Evolutionary conservation across 2,329 filamentous ascomycete species (phyloP), one percentile per base, ranked within the genome.

Genomic region (Hypomyces rosellus): DNA sequence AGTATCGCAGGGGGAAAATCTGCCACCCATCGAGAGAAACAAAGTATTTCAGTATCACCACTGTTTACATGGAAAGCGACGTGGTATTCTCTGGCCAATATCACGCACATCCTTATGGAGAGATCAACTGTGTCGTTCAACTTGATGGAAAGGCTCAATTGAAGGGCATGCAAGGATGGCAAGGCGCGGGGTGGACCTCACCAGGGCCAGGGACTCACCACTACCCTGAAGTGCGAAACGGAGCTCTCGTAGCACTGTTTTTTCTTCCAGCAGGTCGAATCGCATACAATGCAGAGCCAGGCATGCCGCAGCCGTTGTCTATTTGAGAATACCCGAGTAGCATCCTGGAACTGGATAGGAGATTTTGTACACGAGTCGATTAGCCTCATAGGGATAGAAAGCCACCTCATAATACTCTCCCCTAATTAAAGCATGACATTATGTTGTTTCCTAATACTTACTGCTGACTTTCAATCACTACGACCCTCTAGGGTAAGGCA

Each of bases 211-310:
- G 77, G 0, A 80, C 77, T 25, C 77, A 81, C 62, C 77, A 81
- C 61, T 80, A 78, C 59, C 77, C 78, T 2, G 65, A 78, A 46
- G 75, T 75, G 13, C 64, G 76, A 12, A 69, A 69, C 4, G 77
- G 76, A 1, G 70, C 71, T 1, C 57, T 79, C 9, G 70, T 80
- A 14, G 74, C 76, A 5, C 60, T 81, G 40, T 80, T 80, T 61
- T 81, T 81, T 50, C 57, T 81, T 50, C 77, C 77, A 0, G 75
- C 76, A 0, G 77, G 77, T 1, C 66, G 77, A 34, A 80, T 81
- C 48, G 70, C 70, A 25, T 78, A 77, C 56, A 65, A 69, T 50
- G 71, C 69, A 6, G 68, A 66, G 49, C 73, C 73, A 2, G 70
- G 63, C 14, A 67, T 69, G 55, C 65, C 67, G 15, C 72, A 75